Conservation (phyloP, 2,329 filamentous ascomycete genomes). For the Nothopassalora personata region DNA sequence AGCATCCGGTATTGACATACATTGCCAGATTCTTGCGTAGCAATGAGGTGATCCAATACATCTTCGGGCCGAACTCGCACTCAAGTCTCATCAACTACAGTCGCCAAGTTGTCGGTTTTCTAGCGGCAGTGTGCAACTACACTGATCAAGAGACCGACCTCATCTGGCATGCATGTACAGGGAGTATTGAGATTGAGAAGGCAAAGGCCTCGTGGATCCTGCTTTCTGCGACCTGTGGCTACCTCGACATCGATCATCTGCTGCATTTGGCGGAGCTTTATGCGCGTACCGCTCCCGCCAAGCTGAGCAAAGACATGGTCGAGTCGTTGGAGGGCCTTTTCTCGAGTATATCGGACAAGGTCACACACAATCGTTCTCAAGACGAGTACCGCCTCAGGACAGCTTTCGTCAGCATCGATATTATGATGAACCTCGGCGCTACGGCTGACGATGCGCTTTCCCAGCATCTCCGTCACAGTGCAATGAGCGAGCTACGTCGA, state of each 20-base stretch:
- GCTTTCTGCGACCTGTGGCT: conserved; percentile 47
- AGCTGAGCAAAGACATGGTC: conserved; percentile 22
- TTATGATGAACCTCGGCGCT: conserved; percentile 19
- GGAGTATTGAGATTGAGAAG: conserved; percentile 78
- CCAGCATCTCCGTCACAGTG: conserved; percentile 15
- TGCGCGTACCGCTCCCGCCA: conserved; percentile 37
- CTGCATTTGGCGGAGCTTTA: conserved; percentile 69
- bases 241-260: conserved; percentile 43
- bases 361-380: not conserved
- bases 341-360: conserved; percentile 10
- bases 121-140: conserved; percentile 74
- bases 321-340: conserved; percentile 21
- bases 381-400: conserved; percentile 13
- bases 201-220: conserved; percentile 72
- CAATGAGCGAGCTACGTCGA: conserved; percentile 17
- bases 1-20: conserved; percentile 57
- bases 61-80: conserved; percentile 85
- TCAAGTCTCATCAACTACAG: conserved; percentile 80
- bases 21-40: conserved; percentile 64
- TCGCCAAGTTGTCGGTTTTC: conserved; percentile 78
- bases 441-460: conserved; percentile 6
- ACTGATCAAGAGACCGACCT: conserved; percentile 65
- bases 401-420: conserved; percentile 25
- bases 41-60: conserved; percentile 73
- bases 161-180: conserved; percentile 77